These are phyloP conservation scores for Cyberlindnera mrakii DNA, from an alignment of 805 yeast species.

Conservation along the genomic window DNA sequence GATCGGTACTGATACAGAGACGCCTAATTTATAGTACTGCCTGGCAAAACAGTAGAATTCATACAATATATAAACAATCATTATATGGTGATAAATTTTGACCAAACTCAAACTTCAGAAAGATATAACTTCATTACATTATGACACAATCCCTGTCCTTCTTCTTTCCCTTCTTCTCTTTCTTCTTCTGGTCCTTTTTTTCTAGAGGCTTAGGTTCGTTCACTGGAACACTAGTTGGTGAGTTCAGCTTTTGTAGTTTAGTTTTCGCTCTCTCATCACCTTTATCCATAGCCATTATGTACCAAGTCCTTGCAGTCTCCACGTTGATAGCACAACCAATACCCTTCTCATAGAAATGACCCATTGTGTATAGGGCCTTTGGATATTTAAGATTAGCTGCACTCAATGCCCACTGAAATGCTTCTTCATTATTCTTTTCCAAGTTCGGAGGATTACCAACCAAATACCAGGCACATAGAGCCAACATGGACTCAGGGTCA, in stretches of 20 bases:
- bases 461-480: constrained; percentile 94
- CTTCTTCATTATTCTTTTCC: constrained; percentile 73
- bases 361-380: constrained; percentile 82
- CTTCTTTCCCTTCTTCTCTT: neutral
- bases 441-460: constrained; percentile 85
- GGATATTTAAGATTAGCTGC: constrained; percentile 73
- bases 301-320: constrained; percentile 67
- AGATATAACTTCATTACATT: constrained; percentile 8
- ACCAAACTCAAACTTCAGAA: too few species aligned
- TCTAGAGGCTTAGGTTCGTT: neutral
- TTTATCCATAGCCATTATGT: constrained; percentile 60
- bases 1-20: too few species aligned
- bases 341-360: constrained; percentile 80
- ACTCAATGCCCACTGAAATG: constrained; percentile 89
- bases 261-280: constrained; percentile 46
- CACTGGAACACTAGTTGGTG: neutral
- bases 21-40: too few species aligned
- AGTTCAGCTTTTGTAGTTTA: constrained; percentile 22
- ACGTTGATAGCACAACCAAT: constrained; percentile 68
- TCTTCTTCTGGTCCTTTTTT: neutral
- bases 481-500: constrained; percentile 84
- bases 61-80: too few species aligned
- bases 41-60: too few species aligned
- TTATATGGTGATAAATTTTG: too few species aligned
- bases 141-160: constrained; percentile 18